A percentile compares a stretch with the other conserved stretches of the same genome.
These are phyloP conservation scores for Trichophyton benhamiae DNA, from an alignment of 2,329 filamentous ascomycete genomes.

Conservation along the genomic window DNA sequence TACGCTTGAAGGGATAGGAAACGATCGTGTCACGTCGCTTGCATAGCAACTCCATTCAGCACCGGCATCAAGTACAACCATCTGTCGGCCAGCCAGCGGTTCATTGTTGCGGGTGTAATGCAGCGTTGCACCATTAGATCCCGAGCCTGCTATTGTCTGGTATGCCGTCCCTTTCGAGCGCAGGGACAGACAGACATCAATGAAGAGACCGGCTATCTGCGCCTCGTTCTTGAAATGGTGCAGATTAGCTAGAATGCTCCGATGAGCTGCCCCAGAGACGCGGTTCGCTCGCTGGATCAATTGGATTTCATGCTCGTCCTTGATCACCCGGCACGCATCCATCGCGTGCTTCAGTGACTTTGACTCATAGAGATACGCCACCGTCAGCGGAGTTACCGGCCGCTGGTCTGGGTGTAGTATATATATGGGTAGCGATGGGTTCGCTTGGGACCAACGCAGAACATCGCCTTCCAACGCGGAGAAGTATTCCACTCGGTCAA, in stretches of 20 bases:
- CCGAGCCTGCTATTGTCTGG: constrained; percentile 70
- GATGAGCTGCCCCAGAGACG: constrained; percentile 56
- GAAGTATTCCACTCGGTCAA: constrained; percentile 57
- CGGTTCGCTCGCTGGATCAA: constrained; percentile 60
- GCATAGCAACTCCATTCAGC: constrained; percentile 64
- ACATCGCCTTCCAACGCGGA: constrained; percentile 41
- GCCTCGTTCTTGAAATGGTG: constrained; percentile 60
- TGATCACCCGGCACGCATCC: constrained; percentile 56
- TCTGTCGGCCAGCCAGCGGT: constrained; percentile 56
- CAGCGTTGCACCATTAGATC: constrained; percentile 67
- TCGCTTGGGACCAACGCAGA: constrained; percentile 21
- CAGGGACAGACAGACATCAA: constrained; percentile 61
- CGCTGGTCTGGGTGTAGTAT: constrained; percentile 28
- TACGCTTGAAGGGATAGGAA: constrained; percentile 49
- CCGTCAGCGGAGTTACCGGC: constrained; percentile 13
- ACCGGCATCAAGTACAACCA: constrained; percentile 75
- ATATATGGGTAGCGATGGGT: constrained; percentile 22
- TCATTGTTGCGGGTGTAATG: constrained; percentile 77
- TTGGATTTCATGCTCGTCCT: constrained; percentile 63
- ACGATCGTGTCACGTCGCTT: constrained; percentile 68
- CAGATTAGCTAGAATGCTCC: constrained; percentile 48
- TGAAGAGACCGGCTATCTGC: constrained; percentile 70
- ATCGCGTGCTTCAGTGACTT: constrained; percentile 41
- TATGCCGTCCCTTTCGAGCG: constrained; percentile 78
- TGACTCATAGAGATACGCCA: constrained; percentile 15